A percentile compares a stretch with the other conserved stretches of the same genome.
Evolutionary conservation across 148 eudicot species (phyloP).

Genomic region (Dysphania ambrosioides): DNA sequence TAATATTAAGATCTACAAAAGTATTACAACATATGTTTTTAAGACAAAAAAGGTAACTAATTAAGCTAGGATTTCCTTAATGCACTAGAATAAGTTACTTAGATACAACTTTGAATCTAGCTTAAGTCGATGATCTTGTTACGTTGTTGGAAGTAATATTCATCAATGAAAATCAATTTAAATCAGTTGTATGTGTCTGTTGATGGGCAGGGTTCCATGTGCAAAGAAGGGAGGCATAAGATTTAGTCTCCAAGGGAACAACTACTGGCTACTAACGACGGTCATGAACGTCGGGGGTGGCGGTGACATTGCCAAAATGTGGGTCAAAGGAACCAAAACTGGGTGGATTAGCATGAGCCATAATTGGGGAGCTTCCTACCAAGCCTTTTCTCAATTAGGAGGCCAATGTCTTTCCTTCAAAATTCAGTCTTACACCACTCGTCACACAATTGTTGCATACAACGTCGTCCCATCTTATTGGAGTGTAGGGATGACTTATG

Average conservation of each 20-base stretch:
- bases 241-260: conserved; percentile 61
- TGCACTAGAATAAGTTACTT: too few species aligned
- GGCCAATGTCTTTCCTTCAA: conserved; percentile 78
- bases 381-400: conserved; percentile 59
- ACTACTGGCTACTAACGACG: conserved; percentile 63
- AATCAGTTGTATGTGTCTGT: neutral
- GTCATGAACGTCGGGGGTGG: conserved; percentile 82
- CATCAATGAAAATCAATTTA: too few species aligned
- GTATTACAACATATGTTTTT: too few species aligned
- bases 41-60: too few species aligned
- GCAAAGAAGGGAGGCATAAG: conserved; percentile 52
- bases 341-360: conserved; percentile 87
- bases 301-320: conserved; percentile 61
- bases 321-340: conserved; percentile 70
- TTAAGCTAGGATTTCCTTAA: too few species aligned
- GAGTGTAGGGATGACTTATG: conserved; percentile 51
- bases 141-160: too few species aligned
- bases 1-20: too few species aligned
- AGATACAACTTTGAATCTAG: too few species aligned
- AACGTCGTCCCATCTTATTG: conserved; percentile 61
- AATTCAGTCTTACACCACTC: conserved; percentile 45
- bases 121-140: too few species aligned
- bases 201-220: conserved; percentile 56
- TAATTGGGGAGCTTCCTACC: conserved; percentile 92
- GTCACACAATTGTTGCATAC: conserved; percentile 40